Base-by-base conservation (phyloP, 75 land plant genomes). In the Pinus albicaulis region DNA sequence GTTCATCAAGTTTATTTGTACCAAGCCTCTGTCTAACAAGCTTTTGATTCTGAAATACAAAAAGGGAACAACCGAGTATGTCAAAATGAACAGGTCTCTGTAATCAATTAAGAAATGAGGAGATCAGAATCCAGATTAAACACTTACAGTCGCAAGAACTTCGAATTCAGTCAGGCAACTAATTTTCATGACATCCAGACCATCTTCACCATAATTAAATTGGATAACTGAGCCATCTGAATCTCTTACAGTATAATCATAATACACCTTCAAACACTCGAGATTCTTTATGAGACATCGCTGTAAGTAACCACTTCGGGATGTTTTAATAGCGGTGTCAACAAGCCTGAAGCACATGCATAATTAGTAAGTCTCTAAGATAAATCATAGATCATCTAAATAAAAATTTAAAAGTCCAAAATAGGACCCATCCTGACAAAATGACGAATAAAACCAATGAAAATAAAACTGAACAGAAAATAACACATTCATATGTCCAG, bases 201-300 rank as follows among this genome's bases (percentile, higher is more conserved):
- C 99, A 85, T 96, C 99, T 78, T 96, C 99, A n/a, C 99, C 99
- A 86, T 96, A 96, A 20, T 52, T 70, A 75, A 96, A 96, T 63
- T 96, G 99, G 60, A 96, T 71, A n/a, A 96, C 81, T 52, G 99
- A 94, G 1, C 98, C 95, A 89, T 96, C 99, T 59, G 87, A 82
- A 83, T 96, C 98, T 74, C 99, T 95, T 36, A 96, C 99, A 62
- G 95, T 95, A 56, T 89, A 77, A 85, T 96, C 99, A 87, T 96
- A 96, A 74, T 82, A 71, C 11, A 96, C 87, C 91, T 88, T 96
- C 59, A 96, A 81, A 55, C 87, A 82, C 63, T 96, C 99, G 58
- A 96, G 88, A 74, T 90, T 96, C 79, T 96, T 96, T 38, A 96
- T 87, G 5, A 96, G 84, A 74, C 99, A 96, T 69, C 99, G 81